Evolutionary conservation across 352 stramenopile species (phyloP).

Genomic region (Pythium aristosporum): DNA sequence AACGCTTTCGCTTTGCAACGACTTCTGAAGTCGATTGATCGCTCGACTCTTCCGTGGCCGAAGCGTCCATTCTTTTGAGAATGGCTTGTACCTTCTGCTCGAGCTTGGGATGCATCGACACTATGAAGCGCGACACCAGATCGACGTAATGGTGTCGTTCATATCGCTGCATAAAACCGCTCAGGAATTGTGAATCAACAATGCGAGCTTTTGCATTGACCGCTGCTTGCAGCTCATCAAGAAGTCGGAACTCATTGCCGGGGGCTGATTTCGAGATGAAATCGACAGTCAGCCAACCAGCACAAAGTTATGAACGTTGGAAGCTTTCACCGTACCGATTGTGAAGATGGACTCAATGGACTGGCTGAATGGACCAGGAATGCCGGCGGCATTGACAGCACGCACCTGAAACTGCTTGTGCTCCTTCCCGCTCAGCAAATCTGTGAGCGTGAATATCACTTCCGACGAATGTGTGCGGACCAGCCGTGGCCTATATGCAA

Average conservation of each 20-base stretch:
- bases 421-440: conserved; percentile 61
- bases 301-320: neutral
- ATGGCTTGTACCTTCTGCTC: conserved; percentile 53
- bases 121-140: conserved; percentile 65
- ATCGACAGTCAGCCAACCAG: neutral
- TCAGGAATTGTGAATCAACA: conserved; percentile 78
- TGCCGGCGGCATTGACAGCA: conserved; percentile 55
- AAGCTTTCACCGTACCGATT: conserved; percentile 38
- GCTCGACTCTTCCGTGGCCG: conserved; percentile 2
- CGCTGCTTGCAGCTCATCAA: conserved; percentile 79
- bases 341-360: conserved; percentile 59
- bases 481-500: conserved; percentile 52
- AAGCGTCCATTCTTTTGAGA: conserved; percentile 23
- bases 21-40: neutral
- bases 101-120: conserved; percentile 48
- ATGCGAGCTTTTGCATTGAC: conserved; percentile 66
- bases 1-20: conserved; percentile 25
- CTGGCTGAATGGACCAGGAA: conserved; percentile 49
- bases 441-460: conserved; percentile 37
- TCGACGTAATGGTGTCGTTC: conserved; percentile 68
- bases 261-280: conserved; percentile 30
- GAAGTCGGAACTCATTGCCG: conserved; percentile 60
- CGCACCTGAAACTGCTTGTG: conserved; percentile 67
- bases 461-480: conserved; percentile 47
- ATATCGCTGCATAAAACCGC: conserved; percentile 81